Percentiles rank a stretch among this genome's conserved stretches.
Conservation (phyloP, 2,329 filamentous ascomycete species). For the Xylariaceae sp. region DNA sequence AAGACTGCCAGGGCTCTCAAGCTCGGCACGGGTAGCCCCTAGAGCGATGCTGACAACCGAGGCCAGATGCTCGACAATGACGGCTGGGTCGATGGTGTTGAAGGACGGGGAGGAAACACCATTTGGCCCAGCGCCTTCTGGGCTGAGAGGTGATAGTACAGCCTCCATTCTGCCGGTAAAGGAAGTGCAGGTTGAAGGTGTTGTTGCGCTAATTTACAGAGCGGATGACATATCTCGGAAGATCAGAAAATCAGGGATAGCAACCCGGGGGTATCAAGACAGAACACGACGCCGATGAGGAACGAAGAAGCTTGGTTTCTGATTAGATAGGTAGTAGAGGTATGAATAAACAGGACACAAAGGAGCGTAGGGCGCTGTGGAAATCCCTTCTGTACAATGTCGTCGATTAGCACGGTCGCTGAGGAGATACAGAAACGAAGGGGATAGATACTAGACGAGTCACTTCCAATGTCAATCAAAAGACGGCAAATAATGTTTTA, state of each 20-base stretch:
- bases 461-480: background rate
- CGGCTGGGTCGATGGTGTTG: conserved; percentile 68
- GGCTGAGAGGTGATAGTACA: conserved; percentile 54
- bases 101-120: conserved; percentile 56
- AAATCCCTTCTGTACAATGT: conserved; percentile 6
- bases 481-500: conserved; percentile 13
- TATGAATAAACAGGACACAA: conserved; percentile 27
- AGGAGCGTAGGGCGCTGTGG: conserved; percentile 29
- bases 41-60: conserved; percentile 76
- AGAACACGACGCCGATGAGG: conserved; percentile 23
- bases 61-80: conserved; percentile 74
- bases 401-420: conserved; percentile 13
- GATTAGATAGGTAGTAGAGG: conserved; percentile 26
- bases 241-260: conserved; percentile 31
- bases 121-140: conserved; percentile 53
- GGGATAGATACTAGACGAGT: conserved; percentile 13
- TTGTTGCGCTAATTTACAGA: conserved; percentile 27
- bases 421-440: conserved; percentile 8
- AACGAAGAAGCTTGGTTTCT: conserved; percentile 11
- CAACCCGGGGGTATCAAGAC: conserved; percentile 28
- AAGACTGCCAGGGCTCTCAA: conserved; percentile 82
- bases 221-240: conserved; percentile 34
- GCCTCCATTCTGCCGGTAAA: conserved; percentile 56
- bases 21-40: conserved; percentile 77
- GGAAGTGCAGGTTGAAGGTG: conserved; percentile 21